Conservation (phyloP, 1,284 basidiomycete genomes). For the Ceratobasidium sp. region DNA sequence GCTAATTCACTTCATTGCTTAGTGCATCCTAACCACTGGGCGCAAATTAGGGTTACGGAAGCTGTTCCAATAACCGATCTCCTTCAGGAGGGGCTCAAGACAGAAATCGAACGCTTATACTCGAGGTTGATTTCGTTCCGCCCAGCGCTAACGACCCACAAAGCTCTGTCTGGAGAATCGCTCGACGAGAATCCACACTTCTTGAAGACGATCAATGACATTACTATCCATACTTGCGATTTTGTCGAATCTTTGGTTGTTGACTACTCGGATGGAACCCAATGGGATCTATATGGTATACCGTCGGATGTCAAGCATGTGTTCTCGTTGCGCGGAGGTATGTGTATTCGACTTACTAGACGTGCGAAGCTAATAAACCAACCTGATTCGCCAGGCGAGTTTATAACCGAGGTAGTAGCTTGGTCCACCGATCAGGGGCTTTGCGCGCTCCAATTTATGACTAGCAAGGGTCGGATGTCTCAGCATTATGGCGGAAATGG, state of each 20-base stretch:
- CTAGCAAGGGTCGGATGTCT: slow-evolving; percentile 13
- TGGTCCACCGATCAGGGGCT: background rate
- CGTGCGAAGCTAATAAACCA: background rate
- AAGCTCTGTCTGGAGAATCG: background rate
- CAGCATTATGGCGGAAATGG: background rate
- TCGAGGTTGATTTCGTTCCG: background rate
- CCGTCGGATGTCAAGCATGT: background rate
- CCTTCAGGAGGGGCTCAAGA: background rate
- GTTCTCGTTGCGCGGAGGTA: slow-evolving; percentile 5
- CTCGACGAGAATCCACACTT: background rate
- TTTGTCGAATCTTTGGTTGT: background rate
- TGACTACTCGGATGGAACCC: background rate
- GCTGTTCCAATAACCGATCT: slow-evolving; percentile 12
- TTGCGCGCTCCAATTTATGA: slow-evolving; percentile 18
- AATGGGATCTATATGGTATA: background rate
- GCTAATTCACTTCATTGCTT: background rate
- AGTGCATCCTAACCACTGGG: slow-evolving; percentile 15
- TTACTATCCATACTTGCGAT: background rate
- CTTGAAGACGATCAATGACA: background rate
- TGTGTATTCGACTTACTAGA: background rate
- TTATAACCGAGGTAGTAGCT: slow-evolving; percentile 15
- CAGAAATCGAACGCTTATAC: background rate
- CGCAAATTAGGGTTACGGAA: background rate
- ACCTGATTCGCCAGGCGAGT: background rate
- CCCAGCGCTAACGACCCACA: background rate